Conservation (phyloP, 2,329 filamentous ascomycete genomes). For the Colletotrichum lindemuthianum region DNA sequence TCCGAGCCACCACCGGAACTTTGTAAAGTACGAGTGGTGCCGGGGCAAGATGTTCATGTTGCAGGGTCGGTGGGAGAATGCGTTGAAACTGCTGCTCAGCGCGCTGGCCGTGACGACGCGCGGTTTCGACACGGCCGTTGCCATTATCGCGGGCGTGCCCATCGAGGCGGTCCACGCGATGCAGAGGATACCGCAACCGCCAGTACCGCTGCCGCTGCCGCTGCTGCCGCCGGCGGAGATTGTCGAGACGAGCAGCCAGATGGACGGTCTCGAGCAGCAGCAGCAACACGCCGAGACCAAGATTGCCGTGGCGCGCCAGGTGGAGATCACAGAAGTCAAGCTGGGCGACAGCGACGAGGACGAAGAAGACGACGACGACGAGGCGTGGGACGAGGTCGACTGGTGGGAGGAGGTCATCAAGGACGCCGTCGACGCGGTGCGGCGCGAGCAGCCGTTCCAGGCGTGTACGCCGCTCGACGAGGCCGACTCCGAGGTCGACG, state of each 20-base stretch:
- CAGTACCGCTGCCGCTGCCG: no score
- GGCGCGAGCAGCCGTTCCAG: slow-evolving; percentile 29
- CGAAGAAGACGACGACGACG: neutral
- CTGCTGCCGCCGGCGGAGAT: neutral
- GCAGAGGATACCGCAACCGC: neutral
- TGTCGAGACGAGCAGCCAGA: neutral
- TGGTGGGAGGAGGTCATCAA: slow-evolving; percentile 35
- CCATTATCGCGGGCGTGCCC: slow-evolving; percentile 23
- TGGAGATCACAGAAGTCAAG: slow-evolving; percentile 13
- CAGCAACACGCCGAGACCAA: neutral
- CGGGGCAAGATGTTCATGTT: slow-evolving; percentile 36
- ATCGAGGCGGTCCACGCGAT: slow-evolving; percentile 24
- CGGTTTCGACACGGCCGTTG: slow-evolving; percentile 22
- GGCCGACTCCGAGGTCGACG: slow-evolving; percentile 32
- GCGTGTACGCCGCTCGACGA: slow-evolving; percentile 30
- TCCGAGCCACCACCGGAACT: slow-evolving; percentile 26
- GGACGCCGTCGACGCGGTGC: slow-evolving; percentile 33
- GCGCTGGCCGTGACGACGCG: slow-evolving; percentile 28
- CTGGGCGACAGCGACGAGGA: neutral
- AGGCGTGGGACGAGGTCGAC: slow-evolving; percentile 28
- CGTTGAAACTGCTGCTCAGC: slow-evolving; percentile 32
- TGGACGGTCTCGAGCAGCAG: neutral
- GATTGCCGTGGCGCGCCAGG: neutral
- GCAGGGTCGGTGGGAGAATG: slow-evolving; percentile 32
- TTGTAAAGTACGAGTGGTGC: slow-evolving; percentile 35